Base-by-base conservation (phyloP, 2,329 filamentous ascomycete genomes). In the Colletotrichum sansevieriae region DNA sequence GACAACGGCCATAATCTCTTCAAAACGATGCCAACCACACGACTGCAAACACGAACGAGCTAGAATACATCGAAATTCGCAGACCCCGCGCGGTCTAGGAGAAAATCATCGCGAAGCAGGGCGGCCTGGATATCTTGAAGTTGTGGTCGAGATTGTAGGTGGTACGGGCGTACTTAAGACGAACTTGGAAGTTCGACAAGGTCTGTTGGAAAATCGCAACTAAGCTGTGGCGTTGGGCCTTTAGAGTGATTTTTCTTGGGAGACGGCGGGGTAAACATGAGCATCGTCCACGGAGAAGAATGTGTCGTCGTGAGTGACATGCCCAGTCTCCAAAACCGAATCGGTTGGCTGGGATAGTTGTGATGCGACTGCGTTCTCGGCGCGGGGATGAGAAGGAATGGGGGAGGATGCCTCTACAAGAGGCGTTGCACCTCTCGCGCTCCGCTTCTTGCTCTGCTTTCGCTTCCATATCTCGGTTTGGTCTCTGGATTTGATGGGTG, bases 401-500 rank as follows among this genome's bases (percentile, higher is more conserved):
- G 47, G 54, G 3, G 62, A 58, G 3, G 52, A 52, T 11, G 55
- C 22, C 13, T 13, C 7, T 10, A n/a, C 22, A 35, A 10, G 22
- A 11, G 37, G 5, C 2, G 37, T 13, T 3, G 37, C 18, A 25
- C 15, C 18, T 13, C 35, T 47, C 22, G 43, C 25, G 22, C 54
- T 18, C 11, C 22, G 46, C 39, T 63, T 55, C 49, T 46, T 65
- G 6, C 29, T 35, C n/a, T 54, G 63, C 25, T 41, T 60, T 25
- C 55, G 46, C 35, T 58, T 52, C 55, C 56, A 58, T 2, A 65
- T 18, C 12, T 65, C 46, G 7, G 63, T 60, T 46, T 65, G 63
- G 15, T 65, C 63, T 46, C 37, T 60, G 46, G 60, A 65, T 46
- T 65, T 65, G 46, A 65, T 60, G 0, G 63, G 55, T 9, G 63